These are phyloP conservation scores for Cercospora canescens DNA, from an alignment of 2,329 filamentous ascomycete species.

Conservation along the genomic window DNA sequence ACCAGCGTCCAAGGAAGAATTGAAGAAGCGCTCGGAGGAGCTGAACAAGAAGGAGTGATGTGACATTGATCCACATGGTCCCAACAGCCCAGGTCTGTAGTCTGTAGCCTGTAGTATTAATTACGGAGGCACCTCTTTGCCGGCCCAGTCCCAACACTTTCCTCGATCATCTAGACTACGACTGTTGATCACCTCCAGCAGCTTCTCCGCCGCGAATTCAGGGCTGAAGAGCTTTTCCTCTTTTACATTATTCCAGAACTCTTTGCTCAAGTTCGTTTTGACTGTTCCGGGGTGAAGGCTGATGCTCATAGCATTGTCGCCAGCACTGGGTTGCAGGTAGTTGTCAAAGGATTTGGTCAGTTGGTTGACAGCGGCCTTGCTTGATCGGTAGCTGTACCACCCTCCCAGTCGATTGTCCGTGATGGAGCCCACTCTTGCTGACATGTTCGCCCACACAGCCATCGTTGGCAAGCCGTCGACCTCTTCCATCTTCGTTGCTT, in stretches of 20 bases:
- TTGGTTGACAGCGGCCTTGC: slow-evolving; percentile 73
- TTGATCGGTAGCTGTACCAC: slow-evolving; percentile 79
- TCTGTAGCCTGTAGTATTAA: no score
- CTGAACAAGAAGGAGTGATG: slow-evolving; percentile 45
- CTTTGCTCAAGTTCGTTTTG: slow-evolving; percentile 68
- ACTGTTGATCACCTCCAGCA: slow-evolving; percentile 60
- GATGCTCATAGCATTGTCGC: slow-evolving; percentile 65
- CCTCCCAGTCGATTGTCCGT: slow-evolving; percentile 72
- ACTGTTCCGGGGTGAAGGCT: slow-evolving; percentile 80
- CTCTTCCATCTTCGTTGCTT: slow-evolving; percentile 43
- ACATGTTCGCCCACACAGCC: slow-evolving; percentile 72
- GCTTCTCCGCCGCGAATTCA: slow-evolving; percentile 64
- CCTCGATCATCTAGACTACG: slow-evolving; percentile 57
- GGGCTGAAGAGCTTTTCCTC: slow-evolving; percentile 65
- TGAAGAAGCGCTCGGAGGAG: slow-evolving; percentile 52
- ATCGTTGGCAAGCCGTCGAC: slow-evolving; percentile 44
- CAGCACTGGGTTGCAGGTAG: slow-evolving; percentile 58
- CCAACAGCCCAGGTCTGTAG: neutral
- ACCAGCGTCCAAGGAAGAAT: slow-evolving; percentile 50
- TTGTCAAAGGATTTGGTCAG: slow-evolving; percentile 71
- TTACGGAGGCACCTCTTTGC: slow-evolving; percentile 61
- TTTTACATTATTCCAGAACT: slow-evolving; percentile 68
- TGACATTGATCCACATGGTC: neutral
- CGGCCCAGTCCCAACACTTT: slow-evolving; percentile 69
- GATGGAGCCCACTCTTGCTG: slow-evolving; percentile 74